These are phyloP conservation scores for Xylariaceae sp. DNA, from an alignment of 2,329 filamentous ascomycete species.

Conservation along the genomic window DNA sequence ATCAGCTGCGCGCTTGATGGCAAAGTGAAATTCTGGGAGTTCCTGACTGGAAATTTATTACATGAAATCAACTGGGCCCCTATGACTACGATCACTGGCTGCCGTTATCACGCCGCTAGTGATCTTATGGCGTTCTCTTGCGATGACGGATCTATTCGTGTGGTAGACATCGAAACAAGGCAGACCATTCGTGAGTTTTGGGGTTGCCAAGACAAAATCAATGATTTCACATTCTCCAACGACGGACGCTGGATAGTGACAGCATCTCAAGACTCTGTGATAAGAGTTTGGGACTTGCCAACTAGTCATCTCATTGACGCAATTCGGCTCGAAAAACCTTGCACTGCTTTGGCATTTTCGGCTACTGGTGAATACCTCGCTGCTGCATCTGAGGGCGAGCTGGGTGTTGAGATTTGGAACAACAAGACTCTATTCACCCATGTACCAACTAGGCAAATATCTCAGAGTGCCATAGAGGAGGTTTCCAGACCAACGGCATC, in stretches of 20 bases:
- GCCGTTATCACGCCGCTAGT: conserved; percentile 81
- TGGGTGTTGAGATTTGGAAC: conserved; percentile 95
- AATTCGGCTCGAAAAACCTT: conserved; percentile 78
- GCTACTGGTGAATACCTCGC: conserved; percentile 92
- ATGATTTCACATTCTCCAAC: conserved; percentile 86
- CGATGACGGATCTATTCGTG: conserved; percentile 83
- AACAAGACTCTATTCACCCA: conserved; percentile 92
- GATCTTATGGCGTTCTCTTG: conserved; percentile 89
- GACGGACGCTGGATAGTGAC: conserved; percentile 95
- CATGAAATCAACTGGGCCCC: conserved; percentile 85
- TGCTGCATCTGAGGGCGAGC: conserved; percentile 78
- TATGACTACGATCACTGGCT: conserved; percentile 75
- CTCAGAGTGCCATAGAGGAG: conserved; percentile 72
- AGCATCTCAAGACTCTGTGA: conserved; percentile 77
- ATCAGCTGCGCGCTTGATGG: conserved; percentile 90
- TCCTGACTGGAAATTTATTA: conserved; percentile 78
- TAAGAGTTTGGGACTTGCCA: conserved; percentile 93
- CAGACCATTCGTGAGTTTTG: conserved; percentile 92
- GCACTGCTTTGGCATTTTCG: conserved; percentile 87
- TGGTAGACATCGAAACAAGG: conserved; percentile 89
- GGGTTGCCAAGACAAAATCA: conserved; percentile 75
- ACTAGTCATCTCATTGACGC: conserved; percentile 95
- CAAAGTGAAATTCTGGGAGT: conserved; percentile 97
- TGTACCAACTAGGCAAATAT: conserved; percentile 83
- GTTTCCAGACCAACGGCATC: conserved; percentile 76